Base-by-base conservation (phyloP, 768 basidiomycete species). In the Ephemerocybe angulata region DNA sequence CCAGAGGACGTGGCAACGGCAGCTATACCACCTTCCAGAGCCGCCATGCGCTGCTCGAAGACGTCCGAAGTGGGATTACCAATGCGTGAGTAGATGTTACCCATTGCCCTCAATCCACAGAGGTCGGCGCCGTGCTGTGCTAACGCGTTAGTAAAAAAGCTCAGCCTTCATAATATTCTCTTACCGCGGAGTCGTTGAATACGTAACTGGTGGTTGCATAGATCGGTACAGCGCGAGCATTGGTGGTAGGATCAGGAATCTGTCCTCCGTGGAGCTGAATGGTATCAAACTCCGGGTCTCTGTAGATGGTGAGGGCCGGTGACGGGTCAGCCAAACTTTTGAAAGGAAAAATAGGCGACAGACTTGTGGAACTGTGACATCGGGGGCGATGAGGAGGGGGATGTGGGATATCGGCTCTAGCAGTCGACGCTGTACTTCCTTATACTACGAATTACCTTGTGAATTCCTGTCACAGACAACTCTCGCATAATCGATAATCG, bases 261-360 rank as follows among this genome's bases (percentile, higher is more conserved):
- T 89, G 85, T 1, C 90, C 90, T 17, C 83, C 90, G 64, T 93
- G 90, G 4, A 91, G 75, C 67, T 90, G 88, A 43, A 91, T 73
- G 1, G 88, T 90, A 62, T 91, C 88, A 61, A 90, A 90, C 63
- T 88, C 86, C 43, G 87, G 86, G 61, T 75, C 73, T 68, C 79
- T 80, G 35, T 2, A 43, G 27, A 35, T 17, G 40, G n/a, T n/a
- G n/a, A n/a, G n/a, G n/a, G n/a, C n/a, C n/a, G n/a, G n/a, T n/a
- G n/a, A 25, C 29, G n/a, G n/a, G 43, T 62, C 31, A 48, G 24
- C 33, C 33, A n/a, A 19, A 42, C 30, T 41, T 33, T 42, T 21
- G 37, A 37, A 30, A 22, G 27, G 17, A 42, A n/a, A 10, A n/a
- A n/a, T n/a, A 35, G 33, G 33, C n/a, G 7, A n/a, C 66, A 46